phyloP scores from a whole-genome alignment of 176 grass and related monocot genomes.

The Paspalum notatum region DNA sequence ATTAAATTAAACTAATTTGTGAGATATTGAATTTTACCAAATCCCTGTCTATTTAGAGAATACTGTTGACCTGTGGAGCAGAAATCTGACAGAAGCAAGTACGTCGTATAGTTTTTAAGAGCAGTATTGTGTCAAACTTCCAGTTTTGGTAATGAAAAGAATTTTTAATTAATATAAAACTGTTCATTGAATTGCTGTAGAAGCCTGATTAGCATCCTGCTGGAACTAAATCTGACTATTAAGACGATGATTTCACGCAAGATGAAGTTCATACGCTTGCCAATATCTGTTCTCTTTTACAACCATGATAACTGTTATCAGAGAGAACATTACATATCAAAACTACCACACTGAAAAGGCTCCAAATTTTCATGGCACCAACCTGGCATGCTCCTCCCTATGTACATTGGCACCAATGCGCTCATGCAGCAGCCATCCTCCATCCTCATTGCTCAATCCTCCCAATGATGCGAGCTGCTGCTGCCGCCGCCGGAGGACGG shows the following conservation, averaged over 20 bases:
- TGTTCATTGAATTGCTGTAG: neutral
- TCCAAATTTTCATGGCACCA: slow-evolving; percentile 31
- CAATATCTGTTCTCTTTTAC: slow-evolving; percentile 24
- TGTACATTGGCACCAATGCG: slow-evolving; percentile 22
- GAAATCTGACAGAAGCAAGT: too few species aligned
- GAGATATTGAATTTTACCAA: too few species aligned
- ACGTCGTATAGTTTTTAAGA: neutral
- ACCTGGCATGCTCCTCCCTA: slow-evolving; percentile 4
- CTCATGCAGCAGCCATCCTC: slow-evolving; percentile 1
- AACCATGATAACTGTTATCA: slow-evolving; percentile 6
- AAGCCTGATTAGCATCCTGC: too few species aligned
- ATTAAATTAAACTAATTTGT: too few species aligned
- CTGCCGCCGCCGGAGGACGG: slow-evolving; percentile 34
- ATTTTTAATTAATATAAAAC: neutral
- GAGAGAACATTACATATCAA: slow-evolving; percentile 30
- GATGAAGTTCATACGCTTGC: slow-evolving; percentile 1
- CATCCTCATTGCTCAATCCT: slow-evolving; percentile 24
- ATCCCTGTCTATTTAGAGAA: too few species aligned
- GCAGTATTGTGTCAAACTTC: neutral
- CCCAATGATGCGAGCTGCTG: slow-evolving; percentile 42
- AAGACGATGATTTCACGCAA: neutral
- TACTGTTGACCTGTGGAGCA: too few species aligned
- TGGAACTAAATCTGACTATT: neutral
- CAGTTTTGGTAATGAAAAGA: neutral
- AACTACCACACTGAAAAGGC: neutral